A percentile compares a stretch with the other conserved stretches of the same genome.
Evolutionary conservation across 1,284 basidiomycete species (phyloP).

Genomic region (Cystobasidium slooffiae): DNA sequence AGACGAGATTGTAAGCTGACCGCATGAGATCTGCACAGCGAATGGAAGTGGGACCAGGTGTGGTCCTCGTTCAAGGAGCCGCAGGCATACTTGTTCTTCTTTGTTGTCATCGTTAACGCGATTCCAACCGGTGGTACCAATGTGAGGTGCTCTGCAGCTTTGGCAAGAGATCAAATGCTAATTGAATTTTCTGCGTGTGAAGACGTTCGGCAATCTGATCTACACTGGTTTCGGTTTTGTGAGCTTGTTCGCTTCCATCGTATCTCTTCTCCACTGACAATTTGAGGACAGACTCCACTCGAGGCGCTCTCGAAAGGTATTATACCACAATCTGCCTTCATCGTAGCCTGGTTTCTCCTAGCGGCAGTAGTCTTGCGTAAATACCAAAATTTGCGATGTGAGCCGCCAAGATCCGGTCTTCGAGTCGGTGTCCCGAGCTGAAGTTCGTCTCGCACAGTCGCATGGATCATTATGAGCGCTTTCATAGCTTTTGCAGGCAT

Average conservation of each 20-base stretch:
- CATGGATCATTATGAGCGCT: slow-evolving; percentile 30
- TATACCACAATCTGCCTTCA: slow-evolving; percentile 53
- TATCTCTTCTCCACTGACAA: not conserved
- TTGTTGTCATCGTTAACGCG: slow-evolving; percentile 51
- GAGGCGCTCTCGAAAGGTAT: slow-evolving; percentile 54
- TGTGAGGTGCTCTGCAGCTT: slow-evolving; percentile 48
- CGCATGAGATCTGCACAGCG: not conserved
- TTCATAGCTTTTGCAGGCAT: slow-evolving; percentile 39
- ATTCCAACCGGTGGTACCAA: slow-evolving; percentile 40
- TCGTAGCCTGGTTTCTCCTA: slow-evolving; percentile 55
- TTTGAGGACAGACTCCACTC: slow-evolving; percentile 44
- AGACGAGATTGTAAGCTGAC: slow-evolving; percentile 45
- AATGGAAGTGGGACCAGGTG: slow-evolving; percentile 54
- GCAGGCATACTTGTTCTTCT: slow-evolving; percentile 53
- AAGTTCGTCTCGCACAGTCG: no score
- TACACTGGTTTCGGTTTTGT: slow-evolving; percentile 50
- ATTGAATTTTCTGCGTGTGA: slow-evolving; percentile 50
- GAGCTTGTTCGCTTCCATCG: slow-evolving; percentile 17
- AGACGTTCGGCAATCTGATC: slow-evolving; percentile 54
- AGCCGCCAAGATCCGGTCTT: not conserved
- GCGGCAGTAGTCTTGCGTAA: slow-evolving; percentile 53
- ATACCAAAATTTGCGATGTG: slow-evolving; percentile 47
- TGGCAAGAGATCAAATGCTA: slow-evolving; percentile 50
- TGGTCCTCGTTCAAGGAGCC: slow-evolving; percentile 51
- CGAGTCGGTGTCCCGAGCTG: no score